Conservation (phyloP, 805 yeast species). For the Metschnikowia arizonensis region DNA sequence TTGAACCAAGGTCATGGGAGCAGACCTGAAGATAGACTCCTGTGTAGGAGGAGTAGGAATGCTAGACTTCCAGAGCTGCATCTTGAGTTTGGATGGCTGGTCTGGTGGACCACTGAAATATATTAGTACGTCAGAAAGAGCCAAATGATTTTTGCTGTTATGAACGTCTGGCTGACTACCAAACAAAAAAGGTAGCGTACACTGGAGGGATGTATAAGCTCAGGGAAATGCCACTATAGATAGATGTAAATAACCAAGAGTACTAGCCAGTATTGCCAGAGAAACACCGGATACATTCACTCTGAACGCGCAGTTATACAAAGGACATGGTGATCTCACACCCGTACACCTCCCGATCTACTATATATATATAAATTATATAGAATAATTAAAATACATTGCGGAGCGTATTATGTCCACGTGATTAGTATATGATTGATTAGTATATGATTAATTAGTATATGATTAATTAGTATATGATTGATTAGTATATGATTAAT, state of each 20-base stretch:
- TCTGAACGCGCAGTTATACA: constrained; percentile 5
- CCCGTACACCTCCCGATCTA: neutral
- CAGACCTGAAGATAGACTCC: constrained; percentile 44
- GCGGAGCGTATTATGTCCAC: too few species aligned
- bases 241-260: neutral
- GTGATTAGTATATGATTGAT: too few species aligned
- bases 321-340: constrained; percentile 1
- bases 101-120: neutral
- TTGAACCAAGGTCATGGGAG: constrained; percentile 48
- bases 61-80: constrained; percentile 8
- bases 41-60: constrained; percentile 6
- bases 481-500: too few species aligned
- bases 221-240: neutral
- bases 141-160: neutral
- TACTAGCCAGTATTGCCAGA: constrained; percentile 1
- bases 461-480: too few species aligned
- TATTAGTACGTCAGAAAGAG: neutral
- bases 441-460: too few species aligned
- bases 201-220: neutral
- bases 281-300: neutral
- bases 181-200: neutral
- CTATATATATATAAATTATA: too few species aligned
- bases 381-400: too few species aligned
- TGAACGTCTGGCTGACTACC: too few species aligned
- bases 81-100: neutral